phyloP scores from a whole-genome alignment of 2,329 filamentous ascomycete species.

The Diaporthe vaccinii region DNA sequence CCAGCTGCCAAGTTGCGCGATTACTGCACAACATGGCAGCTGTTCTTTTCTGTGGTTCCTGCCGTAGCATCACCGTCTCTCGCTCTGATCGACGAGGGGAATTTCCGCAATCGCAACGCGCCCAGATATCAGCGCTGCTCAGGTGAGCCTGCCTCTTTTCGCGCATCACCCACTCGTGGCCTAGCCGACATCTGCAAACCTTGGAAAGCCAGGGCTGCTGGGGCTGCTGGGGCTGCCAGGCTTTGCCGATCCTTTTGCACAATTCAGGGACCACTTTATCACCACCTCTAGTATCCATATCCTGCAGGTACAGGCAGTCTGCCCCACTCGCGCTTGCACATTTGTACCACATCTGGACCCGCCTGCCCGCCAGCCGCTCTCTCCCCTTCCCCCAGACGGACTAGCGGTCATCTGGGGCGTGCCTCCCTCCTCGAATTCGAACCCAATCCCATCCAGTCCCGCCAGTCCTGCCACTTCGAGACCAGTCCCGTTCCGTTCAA shows the following conservation, averaged over 20 bases:
- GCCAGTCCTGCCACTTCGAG: conserved; percentile 2
- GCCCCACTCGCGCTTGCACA: conserved; percentile 1
- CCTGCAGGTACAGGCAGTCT: conserved; percentile 15
- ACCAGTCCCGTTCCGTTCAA: conserved; percentile 26
- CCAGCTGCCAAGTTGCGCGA: conserved; percentile 25
- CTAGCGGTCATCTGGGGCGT: conserved; percentile 18
- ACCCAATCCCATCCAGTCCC: conserved; percentile 14
- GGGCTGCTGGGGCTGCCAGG: not conserved
- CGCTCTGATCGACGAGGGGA: conserved; percentile 14
- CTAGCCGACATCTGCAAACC: conserved; percentile 1
- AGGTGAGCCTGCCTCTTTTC: conserved; percentile 25
- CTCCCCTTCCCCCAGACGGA: conserved; percentile 16
- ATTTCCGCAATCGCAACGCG: conserved; percentile 25
- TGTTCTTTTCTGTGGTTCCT: conserved; percentile 1
- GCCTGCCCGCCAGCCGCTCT: conserved; percentile 15
- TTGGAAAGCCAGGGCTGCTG: not conserved
- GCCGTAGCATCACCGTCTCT: not conserved
- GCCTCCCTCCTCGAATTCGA: conserved; percentile 25
- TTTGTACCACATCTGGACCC: conserved; percentile 12
- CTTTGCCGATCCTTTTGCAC: conserved; percentile 15
- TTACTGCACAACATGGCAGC: not conserved
- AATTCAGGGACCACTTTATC: conserved; percentile 25
- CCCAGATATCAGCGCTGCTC: conserved; percentile 26
- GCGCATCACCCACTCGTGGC: conserved; percentile 10
- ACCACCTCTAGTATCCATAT: not conserved